A percentile compares a stretch with the other conserved stretches of the same genome.
Conservation (phyloP, 257 asterid genomes). For the Salvia miltiorrhiza region DNA sequence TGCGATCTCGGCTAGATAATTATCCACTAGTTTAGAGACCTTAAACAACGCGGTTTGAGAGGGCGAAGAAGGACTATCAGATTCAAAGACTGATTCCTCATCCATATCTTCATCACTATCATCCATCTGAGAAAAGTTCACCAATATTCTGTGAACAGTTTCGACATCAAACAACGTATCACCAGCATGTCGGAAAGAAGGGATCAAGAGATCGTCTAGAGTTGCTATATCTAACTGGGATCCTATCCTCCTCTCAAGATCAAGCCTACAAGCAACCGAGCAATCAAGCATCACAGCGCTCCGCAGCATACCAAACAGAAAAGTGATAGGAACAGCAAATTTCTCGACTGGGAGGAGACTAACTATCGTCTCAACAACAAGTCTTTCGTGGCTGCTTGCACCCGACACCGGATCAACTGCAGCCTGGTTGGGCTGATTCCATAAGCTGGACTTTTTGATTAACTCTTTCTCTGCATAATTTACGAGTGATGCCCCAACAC, state of each 20-base stretch:
- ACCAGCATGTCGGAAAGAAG: slow-evolving; percentile 69
- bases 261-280: slow-evolving; percentile 61
- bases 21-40: slow-evolving; percentile 82
- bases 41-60: slow-evolving; percentile 73
- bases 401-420: slow-evolving; percentile 36
- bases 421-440: slow-evolving; percentile 56
- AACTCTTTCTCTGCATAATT: slow-evolving; percentile 77
- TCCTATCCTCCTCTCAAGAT: slow-evolving; percentile 86
- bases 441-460: slow-evolving; percentile 58
- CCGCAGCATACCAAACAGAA: slow-evolving; percentile 73
- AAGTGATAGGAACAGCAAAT: slow-evolving; percentile 67
- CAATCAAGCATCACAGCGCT: slow-evolving; percentile 86
- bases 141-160: slow-evolving; percentile 76
- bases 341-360: slow-evolving; percentile 90
- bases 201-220: slow-evolving; percentile 85
- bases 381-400: slow-evolving; percentile 47
- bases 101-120: slow-evolving; percentile 82
- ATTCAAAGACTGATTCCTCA: slow-evolving; percentile 67
- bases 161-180: slow-evolving; percentile 90
- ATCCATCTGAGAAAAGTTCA: slow-evolving; percentile 75
- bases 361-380: slow-evolving; percentile 81
- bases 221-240: slow-evolving; percentile 76
- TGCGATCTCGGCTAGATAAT: slow-evolving; percentile 85
- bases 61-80: slow-evolving; percentile 66
- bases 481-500: slow-evolving; percentile 84